Evolutionary conservation across 306 rosid genomes (phyloP).

Genomic region (Dryas alaskensis): DNA sequence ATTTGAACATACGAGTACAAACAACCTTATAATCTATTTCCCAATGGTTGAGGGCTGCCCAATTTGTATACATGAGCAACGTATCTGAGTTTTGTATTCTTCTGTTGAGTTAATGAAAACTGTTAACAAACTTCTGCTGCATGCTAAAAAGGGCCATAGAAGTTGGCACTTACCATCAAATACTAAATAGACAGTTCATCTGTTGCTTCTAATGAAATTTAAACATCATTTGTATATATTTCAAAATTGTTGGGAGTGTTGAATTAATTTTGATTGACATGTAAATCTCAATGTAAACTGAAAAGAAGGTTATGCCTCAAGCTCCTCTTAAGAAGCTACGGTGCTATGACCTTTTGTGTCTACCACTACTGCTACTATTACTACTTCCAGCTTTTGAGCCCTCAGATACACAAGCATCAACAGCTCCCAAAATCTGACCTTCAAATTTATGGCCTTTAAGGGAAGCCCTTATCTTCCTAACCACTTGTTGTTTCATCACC

Average conservation of each 20-base stretch:
- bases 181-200: too few relatives aligned
- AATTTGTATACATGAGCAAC: too few relatives aligned
- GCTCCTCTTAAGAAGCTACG: background rate
- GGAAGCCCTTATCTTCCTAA: conserved; percentile 24
- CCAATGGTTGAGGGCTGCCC: too few relatives aligned
- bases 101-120: too few relatives aligned
- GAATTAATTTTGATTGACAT: background rate
- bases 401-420: conserved; percentile 27
- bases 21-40: too few relatives aligned
- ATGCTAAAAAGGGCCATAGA: too few relatives aligned
- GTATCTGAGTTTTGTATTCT: too few relatives aligned
- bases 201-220: background rate
- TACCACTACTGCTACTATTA: conserved; percentile 7
- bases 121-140: too few relatives aligned
- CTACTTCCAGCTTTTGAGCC: conserved; percentile 17
- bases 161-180: too few relatives aligned
- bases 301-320: background rate
- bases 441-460: conserved; percentile 35
- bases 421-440: conserved; percentile 14
- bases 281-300: background rate
- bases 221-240: background rate
- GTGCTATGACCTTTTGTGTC: conserved; percentile 5
- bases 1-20: too few relatives aligned
- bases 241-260: background rate
- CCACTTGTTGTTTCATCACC: conserved; percentile 35